These are phyloP conservation scores for Pichia heedii DNA, from an alignment of 805 yeast genomes.

Conservation along the genomic window DNA sequence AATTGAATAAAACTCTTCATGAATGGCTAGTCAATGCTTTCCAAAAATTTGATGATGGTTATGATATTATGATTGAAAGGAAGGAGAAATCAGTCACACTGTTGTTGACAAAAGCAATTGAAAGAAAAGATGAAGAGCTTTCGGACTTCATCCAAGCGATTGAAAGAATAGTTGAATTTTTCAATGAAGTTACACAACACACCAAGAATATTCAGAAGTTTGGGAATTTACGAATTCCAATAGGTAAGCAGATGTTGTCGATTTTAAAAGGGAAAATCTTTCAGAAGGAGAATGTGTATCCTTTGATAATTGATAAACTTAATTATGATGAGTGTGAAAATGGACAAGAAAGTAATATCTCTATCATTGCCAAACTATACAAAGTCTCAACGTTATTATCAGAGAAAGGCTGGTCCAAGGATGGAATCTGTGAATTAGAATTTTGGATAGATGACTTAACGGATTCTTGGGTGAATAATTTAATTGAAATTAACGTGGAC, in stretches of 20 bases:
- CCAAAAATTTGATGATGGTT: no score
- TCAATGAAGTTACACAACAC: conserved; percentile 11
- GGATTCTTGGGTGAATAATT: conserved; percentile 21
- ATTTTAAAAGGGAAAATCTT: conserved; percentile 19
- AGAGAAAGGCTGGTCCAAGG: conserved; percentile 22
- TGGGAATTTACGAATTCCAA: conserved; percentile 11
- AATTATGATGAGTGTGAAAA: conserved; percentile 4
- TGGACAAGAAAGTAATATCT: background rate
- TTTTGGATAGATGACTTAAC: conserved; percentile 27
- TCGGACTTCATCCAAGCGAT: conserved; percentile 12
- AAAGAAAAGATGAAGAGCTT: no score
- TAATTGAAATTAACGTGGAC: conserved; percentile 21
- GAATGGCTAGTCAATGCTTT: no score
- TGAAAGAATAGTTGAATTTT: conserved; percentile 17
- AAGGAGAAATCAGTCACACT: no score
- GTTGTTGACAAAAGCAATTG: no score
- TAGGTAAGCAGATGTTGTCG: conserved; percentile 16
- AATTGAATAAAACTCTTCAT: no score
- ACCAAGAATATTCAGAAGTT: conserved; percentile 8
- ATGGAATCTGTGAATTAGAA: conserved; percentile 25
- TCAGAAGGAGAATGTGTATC: conserved; percentile 17
- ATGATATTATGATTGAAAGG: no score
- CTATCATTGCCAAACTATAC: conserved; percentile 10
- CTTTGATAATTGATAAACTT: conserved; percentile 19
- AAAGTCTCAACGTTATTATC: conserved; percentile 17